Evolutionary conservation across 2,329 filamentous ascomycete genomes (phyloP).

Genomic region (Cladosporium austrohemisphaericum): DNA sequence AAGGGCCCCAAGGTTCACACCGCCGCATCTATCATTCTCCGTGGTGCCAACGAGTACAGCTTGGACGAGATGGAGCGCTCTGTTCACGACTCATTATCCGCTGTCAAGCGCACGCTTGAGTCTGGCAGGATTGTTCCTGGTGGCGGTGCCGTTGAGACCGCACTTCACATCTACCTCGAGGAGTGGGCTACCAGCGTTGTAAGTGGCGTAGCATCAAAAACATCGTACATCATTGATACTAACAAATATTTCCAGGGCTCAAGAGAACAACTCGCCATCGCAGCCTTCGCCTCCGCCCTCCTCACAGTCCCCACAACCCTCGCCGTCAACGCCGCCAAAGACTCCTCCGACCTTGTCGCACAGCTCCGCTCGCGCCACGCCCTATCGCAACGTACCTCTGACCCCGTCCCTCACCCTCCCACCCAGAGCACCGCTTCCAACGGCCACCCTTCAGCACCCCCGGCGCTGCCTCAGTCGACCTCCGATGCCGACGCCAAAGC

Average conservation of each 20-base stretch:
- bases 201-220: conserved; percentile 23
- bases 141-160: conserved; percentile 96
- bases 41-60: conserved; percentile 91
- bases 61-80: conserved; percentile 99
- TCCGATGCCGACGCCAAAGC: conserved; percentile 71
- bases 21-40: conserved; percentile 91
- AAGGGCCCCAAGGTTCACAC: conserved; percentile 94
- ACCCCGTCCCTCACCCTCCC: conserved; percentile 54
- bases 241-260: conserved; percentile 56
- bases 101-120: conserved; percentile 94
- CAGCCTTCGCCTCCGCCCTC: conserved; percentile 92
- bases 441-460: conserved; percentile 20
- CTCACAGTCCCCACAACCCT: conserved; percentile 94
- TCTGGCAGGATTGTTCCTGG: conserved; percentile 95
- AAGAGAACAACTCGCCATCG: conserved; percentile 94
- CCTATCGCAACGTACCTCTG: conserved; percentile 86
- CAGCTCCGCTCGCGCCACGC: conserved; percentile 93
- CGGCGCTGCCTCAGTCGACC: conserved; percentile 15
- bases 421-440: conserved; percentile 30
- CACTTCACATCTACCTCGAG: conserved; percentile 96
- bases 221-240: conserved; percentile 16
- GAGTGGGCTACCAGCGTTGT: conserved; percentile 96
- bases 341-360: conserved; percentile 89
- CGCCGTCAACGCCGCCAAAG: conserved; percentile 94
- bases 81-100: conserved; percentile 92